A percentile compares a stretch with the other conserved stretches of the same genome.
Evolutionary conservation across 305 asterid genomes (phyloP).

Genomic region (Petunia hybrid): DNA sequence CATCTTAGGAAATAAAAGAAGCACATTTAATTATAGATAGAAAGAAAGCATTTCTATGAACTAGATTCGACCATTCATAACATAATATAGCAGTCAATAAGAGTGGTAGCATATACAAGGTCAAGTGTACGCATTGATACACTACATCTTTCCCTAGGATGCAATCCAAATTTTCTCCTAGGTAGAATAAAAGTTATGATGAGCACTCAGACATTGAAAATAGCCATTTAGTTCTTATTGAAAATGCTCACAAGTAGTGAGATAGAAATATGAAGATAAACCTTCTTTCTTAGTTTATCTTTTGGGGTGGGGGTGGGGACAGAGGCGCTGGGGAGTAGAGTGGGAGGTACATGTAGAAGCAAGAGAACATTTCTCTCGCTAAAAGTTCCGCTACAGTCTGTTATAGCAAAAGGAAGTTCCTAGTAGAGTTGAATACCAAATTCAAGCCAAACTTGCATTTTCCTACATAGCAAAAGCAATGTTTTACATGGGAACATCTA

Average conservation of each 20-base stretch:
- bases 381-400: neutral
- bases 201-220: neutral
- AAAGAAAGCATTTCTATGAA: neutral
- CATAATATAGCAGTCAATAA: neutral
- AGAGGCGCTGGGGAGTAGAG: too few species aligned
- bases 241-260: neutral
- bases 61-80: neutral
- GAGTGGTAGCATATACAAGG: neutral
- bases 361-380: neutral
- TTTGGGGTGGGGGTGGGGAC: too few species aligned
- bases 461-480: constrained; percentile 7
- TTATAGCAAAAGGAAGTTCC: constrained; percentile 11
- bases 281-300: too few species aligned
- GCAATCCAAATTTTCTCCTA: neutral
- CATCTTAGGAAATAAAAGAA: neutral
- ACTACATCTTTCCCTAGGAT: constrained; percentile 3
- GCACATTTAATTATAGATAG: constrained; percentile 2
- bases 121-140: neutral
- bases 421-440: constrained; percentile 14
- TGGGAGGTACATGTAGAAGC: neutral
- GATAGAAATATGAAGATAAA: too few species aligned
- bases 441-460: constrained; percentile 6
- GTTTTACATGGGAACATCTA: neutral
- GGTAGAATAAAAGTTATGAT: neutral
- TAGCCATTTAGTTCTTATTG: neutral